Percentiles rank a stretch among this genome's conserved stretches.
Evolutionary conservation across 1,139 yeast species (phyloP).

Genomic region (Saccharomyces hybrid): DNA sequence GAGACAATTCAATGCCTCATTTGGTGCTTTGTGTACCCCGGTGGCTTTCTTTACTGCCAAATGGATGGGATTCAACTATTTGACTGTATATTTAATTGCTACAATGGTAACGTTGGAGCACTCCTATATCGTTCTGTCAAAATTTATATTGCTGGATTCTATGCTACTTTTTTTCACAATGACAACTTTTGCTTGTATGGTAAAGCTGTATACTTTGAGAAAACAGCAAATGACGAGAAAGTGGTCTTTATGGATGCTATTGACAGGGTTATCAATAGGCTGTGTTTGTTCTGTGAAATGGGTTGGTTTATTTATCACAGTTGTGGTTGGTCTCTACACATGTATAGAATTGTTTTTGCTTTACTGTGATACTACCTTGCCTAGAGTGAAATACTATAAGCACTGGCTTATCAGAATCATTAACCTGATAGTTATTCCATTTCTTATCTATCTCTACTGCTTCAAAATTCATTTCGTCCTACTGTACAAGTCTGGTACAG

Average conservation of each 20-base stretch:
- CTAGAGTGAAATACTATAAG: conserved; percentile 38
- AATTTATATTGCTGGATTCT: conserved; percentile 66
- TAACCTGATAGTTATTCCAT: conserved; percentile 67
- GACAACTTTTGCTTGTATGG: conserved; percentile 49
- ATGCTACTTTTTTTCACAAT: conserved; percentile 65
- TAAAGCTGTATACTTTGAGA: conserved; percentile 44
- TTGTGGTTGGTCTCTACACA: conserved; percentile 78
- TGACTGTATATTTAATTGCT: conserved; percentile 47
- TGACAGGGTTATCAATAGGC: conserved; percentile 79
- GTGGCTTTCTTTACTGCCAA: conserved; percentile 55
- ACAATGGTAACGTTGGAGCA: conserved; percentile 59
- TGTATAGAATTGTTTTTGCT: conserved; percentile 64
- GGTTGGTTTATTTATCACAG: conserved; percentile 89
- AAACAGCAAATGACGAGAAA: conserved; percentile 35
- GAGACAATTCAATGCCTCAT: conserved; percentile 59
- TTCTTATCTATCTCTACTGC: conserved; percentile 54
- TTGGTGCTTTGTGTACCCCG: conserved; percentile 57
- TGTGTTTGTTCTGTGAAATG: conserved; percentile 91
- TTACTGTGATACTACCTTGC: conserved; percentile 38
- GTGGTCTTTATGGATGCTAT: conserved; percentile 50
- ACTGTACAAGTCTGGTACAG: conserved; percentile 70
- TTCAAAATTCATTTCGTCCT: conserved; percentile 77
- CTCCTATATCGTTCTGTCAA: conserved; percentile 56
- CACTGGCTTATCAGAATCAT: conserved; percentile 73
- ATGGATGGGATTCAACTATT: conserved; percentile 38